phyloP scores from a whole-genome alignment of 2,329 filamentous ascomycete species.

The Aspergillus udagawae region DNA sequence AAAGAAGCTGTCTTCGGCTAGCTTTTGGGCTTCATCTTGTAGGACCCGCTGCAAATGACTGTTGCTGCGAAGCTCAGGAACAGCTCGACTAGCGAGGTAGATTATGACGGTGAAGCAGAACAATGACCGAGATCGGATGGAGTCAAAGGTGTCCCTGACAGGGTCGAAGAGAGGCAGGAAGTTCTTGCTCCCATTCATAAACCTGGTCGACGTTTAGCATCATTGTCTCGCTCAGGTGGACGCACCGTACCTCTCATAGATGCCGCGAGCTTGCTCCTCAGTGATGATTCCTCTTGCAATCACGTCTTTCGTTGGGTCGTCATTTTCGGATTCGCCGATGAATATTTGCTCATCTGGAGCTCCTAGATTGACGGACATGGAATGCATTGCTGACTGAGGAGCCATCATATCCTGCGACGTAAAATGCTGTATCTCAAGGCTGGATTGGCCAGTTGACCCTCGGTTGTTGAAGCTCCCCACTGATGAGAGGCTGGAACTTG shows the following conservation, averaged over 20 bases:
- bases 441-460: constrained; percentile 21
- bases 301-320: constrained; percentile 27
- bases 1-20: constrained; percentile 36
- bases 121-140: constrained; percentile 31
- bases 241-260: constrained; percentile 31
- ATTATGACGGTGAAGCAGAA: constrained; percentile 36
- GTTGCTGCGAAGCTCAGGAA: constrained; percentile 28
- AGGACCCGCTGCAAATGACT: constrained; percentile 32
- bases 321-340: constrained; percentile 25
- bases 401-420: constrained; percentile 36
- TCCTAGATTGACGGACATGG: constrained; percentile 33
- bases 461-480: constrained; percentile 18
- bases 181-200: constrained; percentile 31
- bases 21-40: constrained; percentile 32
- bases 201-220: constrained; percentile 14
- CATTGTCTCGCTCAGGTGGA: not conserved
- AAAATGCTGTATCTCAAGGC: constrained; percentile 30
- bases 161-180: constrained; percentile 32
- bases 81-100: constrained; percentile 32
- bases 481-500: constrained; percentile 14
- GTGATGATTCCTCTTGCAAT: constrained; percentile 30
- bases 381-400: constrained; percentile 31
- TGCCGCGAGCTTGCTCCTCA: constrained; percentile 29
- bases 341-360: constrained; percentile 29
- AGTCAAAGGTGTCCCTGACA: constrained; percentile 35